Conservation (phyloP, 2,329 filamentous ascomycete species). For the Stylonectria norvegica region DNA sequence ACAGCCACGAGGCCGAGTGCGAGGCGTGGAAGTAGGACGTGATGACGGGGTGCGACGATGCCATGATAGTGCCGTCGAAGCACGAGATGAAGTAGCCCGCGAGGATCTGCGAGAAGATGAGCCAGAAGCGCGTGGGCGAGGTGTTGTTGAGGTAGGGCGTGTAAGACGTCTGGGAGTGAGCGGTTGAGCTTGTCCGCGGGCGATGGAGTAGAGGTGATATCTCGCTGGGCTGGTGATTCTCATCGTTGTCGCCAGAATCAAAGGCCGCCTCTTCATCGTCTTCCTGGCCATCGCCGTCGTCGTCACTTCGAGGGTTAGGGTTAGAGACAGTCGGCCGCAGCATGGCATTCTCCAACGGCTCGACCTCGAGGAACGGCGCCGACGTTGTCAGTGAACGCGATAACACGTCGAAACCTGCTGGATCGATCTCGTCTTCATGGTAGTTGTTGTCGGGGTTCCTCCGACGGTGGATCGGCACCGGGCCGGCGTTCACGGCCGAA, state of each 20-base stretch:
- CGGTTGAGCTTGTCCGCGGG: constrained; percentile 14
- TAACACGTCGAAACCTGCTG: constrained; percentile 26
- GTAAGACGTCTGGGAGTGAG: constrained; percentile 12
- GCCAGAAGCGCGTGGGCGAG: constrained; percentile 53
- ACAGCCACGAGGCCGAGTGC: constrained; percentile 79
- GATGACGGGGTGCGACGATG: constrained; percentile 75
- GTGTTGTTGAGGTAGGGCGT: constrained; percentile 44
- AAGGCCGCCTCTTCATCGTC: constrained; percentile 11
- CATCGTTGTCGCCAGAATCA: constrained; percentile 7
- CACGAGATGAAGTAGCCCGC: constrained; percentile 56
- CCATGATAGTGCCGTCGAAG: constrained; percentile 80
- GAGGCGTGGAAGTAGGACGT: constrained; percentile 76
- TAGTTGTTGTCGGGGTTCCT: constrained; percentile 11
- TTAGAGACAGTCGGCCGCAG: constrained; percentile 27
- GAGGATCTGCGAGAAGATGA: constrained; percentile 59
- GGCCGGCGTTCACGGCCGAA: not conserved
- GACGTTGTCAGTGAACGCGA: constrained; percentile 39
- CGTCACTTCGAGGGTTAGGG: constrained; percentile 16
- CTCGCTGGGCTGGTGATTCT: constrained; percentile 17
- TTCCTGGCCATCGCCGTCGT: constrained; percentile 10
- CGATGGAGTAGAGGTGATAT: constrained; percentile 25
- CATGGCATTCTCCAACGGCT: constrained; percentile 39
- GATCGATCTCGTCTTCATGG: constrained; percentile 16
- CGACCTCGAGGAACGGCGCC: constrained; percentile 40
- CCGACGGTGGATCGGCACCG: not conserved